Percentiles rank a stretch among this genome's conserved stretches.
Conservation (phyloP, 495 filamentous ascomycete genomes). For the Podospora pseudopauciseta region DNA sequence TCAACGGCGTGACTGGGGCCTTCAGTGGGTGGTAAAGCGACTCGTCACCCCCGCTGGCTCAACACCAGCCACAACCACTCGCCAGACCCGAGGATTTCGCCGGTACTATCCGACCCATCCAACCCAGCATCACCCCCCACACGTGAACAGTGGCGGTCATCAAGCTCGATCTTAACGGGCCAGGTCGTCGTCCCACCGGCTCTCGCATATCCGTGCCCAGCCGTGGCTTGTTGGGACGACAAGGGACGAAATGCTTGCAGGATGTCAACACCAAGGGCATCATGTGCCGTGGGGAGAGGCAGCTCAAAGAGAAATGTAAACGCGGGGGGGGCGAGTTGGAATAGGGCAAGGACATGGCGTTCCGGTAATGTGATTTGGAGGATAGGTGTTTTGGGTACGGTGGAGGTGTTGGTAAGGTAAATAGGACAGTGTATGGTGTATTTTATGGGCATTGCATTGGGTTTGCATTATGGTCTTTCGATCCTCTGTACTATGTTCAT, state of each 20-base stretch:
- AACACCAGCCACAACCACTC: slow-evolving; percentile 9
- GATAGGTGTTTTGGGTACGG: neutral
- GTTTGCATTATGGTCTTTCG: no score
- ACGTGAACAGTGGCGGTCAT: slow-evolving; percentile 6
- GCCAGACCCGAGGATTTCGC: neutral
- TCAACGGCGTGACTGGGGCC: no score
- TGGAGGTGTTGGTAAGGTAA: neutral
- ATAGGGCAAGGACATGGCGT: no score
- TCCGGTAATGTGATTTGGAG: no score
- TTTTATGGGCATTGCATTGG: neutral
- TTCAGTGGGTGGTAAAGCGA: no score
- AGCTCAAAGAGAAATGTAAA: neutral
- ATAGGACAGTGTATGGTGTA: neutral
- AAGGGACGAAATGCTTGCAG: no score
- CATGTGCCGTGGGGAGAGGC: no score
- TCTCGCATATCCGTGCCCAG: slow-evolving; percentile 1
- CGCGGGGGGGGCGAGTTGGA: no score
- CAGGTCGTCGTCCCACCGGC: neutral
- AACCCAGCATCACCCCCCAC: slow-evolving; percentile 2
- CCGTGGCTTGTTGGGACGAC: neutral
- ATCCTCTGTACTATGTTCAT: no score
- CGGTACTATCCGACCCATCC: neutral
- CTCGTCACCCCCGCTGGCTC: slow-evolving; percentile 11
- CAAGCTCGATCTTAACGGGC: neutral
- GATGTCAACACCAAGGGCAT: no score